A percentile compares a stretch with the other conserved stretches of the same genome.
phyloP scores from a whole-genome alignment of 1,139 yeast species.

The Nakaseomyces delphensis region DNA sequence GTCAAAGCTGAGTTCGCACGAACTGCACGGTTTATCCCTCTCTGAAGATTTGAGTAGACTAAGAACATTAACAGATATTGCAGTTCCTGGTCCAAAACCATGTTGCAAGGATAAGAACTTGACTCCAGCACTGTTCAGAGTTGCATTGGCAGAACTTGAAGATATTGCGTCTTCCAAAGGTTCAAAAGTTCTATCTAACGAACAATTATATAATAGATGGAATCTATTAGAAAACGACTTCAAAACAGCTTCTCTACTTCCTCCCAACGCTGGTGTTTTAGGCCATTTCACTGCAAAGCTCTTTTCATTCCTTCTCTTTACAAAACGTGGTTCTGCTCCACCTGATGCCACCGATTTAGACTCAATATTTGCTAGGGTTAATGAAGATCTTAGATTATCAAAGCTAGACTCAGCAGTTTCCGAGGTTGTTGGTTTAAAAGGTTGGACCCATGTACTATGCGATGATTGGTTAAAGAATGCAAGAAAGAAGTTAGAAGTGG shows the following conservation, averaged over 20 bases:
- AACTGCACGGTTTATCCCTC: constrained; percentile 23
- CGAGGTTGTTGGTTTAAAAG: constrained; percentile 81
- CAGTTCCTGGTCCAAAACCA: constrained; percentile 18
- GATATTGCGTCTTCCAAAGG: constrained; percentile 13
- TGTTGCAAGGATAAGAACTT: constrained; percentile 17
- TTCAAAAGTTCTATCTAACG: constrained; percentile 33
- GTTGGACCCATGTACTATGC: constrained; percentile 88
- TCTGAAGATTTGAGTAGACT: constrained; percentile 30
- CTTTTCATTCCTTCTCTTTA: constrained; percentile 65
- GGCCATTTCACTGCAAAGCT: constrained; percentile 79
- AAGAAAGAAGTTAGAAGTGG: constrained; percentile 80
- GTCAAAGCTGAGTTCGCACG: constrained; percentile 18
- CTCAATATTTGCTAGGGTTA: constrained; percentile 79
- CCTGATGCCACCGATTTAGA: constrained; percentile 82
- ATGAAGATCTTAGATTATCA: constrained; percentile 64
- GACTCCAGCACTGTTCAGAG: constrained; percentile 21
- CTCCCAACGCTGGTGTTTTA: constrained; percentile 90
- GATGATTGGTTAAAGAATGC: constrained; percentile 87
- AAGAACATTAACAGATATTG: constrained; percentile 25
- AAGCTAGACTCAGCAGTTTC: constrained; percentile 83
- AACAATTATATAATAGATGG: constrained; percentile 72
- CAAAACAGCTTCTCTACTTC: constrained; percentile 78
- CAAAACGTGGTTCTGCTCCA: constrained; percentile 56
- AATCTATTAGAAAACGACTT: constrained; percentile 74
- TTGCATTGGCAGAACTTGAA: constrained; percentile 23